Evolutionary conservation across 2,329 filamentous ascomycete genomes (phyloP), one percentile per base, ranked within the genome.

Genomic region (Seiridium unicorne): DNA sequence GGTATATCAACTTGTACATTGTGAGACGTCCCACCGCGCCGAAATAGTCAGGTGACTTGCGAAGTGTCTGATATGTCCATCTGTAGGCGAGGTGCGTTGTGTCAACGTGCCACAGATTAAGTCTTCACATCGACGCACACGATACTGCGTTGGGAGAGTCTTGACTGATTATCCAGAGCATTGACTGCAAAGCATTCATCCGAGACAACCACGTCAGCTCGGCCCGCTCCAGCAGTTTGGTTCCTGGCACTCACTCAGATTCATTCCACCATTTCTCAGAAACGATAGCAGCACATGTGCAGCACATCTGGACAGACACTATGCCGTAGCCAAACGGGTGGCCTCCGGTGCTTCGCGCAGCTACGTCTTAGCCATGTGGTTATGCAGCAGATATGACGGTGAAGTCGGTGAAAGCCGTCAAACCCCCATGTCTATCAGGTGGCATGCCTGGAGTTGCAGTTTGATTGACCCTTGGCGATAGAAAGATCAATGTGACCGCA

Each of bases 141-240:
- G 49, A 26, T 49, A 49, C 35, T 32, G 47, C 47, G 35, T 49
- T 49, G 3, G 9, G 58, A 58, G 53, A 57, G 59, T 34, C 8
- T 31, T 42, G 32, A 47, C 42, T 66, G 9, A 44, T 42, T 18
- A 51, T 51, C 46, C 61, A 63, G 61, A 64, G 63, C 61, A 48
- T 49, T 63, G 59, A 56, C 59, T 65, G 46, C 58, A 18, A 67
- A 61, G 62, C 61, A 68, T 57, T 61, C 59, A 64, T 59, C 68
- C 65, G 67, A 69, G 65, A 68, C 62, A 69, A 61, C 63, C 65
- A 64, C 66, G 61, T 65, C 18, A 55, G 63, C 68, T 69, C 68
- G 70, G 68, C 62, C 68, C 67, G 64, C 69, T 70, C 65, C 47
- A 63, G 62, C 63, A 67, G 18, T 26, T 26, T 26, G 18, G 18